phyloP scores from a whole-genome alignment of 169 alveolate genomes.

The Plasmodium malariae region DNA sequence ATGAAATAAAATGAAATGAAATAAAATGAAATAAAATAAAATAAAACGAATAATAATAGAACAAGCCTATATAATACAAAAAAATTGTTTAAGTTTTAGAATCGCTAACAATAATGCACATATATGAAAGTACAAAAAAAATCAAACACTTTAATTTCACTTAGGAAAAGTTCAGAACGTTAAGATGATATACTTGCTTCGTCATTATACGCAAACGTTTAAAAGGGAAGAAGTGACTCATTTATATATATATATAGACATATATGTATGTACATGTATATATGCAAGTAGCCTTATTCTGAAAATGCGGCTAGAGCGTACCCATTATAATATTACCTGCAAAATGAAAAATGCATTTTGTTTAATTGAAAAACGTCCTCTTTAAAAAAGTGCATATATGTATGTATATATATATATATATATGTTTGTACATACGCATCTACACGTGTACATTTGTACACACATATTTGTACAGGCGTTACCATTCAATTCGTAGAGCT shows the following conservation, averaged over 20 bases:
- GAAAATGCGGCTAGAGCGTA: neutral
- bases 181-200: neutral
- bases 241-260: too few species aligned
- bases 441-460: neutral
- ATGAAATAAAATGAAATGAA: too few species aligned
- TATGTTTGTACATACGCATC: neutral
- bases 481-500: slow-evolving; percentile 42
- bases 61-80: too few species aligned
- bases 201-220: neutral
- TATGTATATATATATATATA: slow-evolving; percentile 3
- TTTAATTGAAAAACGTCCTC: neutral
- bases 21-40: too few species aligned
- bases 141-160: neutral
- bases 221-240: too few species aligned
- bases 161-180: neutral
- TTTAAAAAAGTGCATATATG: neutral
- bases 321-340: slow-evolving; percentile 62
- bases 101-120: too few species aligned
- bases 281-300: neutral
- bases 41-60: too few species aligned
- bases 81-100: too few species aligned
- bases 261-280: too few species aligned
- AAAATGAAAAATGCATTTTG: neutral
- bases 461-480: neutral
- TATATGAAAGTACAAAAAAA: too few species aligned